Percentiles rank a stretch among this genome's conserved stretches.
Conservation (phyloP, 495 filamentous ascomycete genomes). For the Daldinia concentrica region DNA sequence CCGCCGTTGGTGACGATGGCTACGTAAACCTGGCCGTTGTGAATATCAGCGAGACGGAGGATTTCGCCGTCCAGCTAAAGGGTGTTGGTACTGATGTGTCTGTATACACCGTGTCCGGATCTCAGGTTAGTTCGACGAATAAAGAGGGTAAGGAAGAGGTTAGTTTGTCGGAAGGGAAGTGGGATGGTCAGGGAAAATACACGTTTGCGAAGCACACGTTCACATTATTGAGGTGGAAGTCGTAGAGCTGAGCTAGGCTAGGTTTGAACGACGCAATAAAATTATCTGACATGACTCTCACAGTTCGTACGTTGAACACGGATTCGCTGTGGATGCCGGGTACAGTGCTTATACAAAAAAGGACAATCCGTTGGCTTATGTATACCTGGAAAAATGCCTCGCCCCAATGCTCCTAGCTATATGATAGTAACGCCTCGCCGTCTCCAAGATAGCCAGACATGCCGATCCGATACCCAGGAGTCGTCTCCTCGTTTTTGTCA, state of each 20-base stretch:
- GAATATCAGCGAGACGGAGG: slow-evolving; percentile 69
- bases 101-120: slow-evolving; percentile 69
- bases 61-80: slow-evolving; percentile 64
- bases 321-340: background rate
- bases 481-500: slow-evolving; percentile 21
- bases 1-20: slow-evolving; percentile 68
- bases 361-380: slow-evolving; percentile 6
- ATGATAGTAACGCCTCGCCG: slow-evolving; percentile 11
- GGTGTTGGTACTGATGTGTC: slow-evolving; percentile 60
- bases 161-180: slow-evolving; percentile 64
- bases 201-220: slow-evolving; percentile 72
- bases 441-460: slow-evolving; percentile 10
- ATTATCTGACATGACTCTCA: slow-evolving; percentile 25
- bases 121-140: slow-evolving; percentile 64
- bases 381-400: slow-evolving; percentile 22
- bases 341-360: slow-evolving; percentile 33
- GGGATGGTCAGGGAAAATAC: slow-evolving; percentile 67
- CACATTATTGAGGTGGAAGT: slow-evolving; percentile 73
- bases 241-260: slow-evolving; percentile 43
- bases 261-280: slow-evolving; percentile 25
- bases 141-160: slow-evolving; percentile 69
- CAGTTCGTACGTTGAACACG: background rate
- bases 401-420: slow-evolving; percentile 11
- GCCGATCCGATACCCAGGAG: slow-evolving; percentile 14
- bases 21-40: slow-evolving; percentile 72